Conservation (phyloP, 2,329 filamentous ascomycete species). For the Elsinoe perseae region DNA sequence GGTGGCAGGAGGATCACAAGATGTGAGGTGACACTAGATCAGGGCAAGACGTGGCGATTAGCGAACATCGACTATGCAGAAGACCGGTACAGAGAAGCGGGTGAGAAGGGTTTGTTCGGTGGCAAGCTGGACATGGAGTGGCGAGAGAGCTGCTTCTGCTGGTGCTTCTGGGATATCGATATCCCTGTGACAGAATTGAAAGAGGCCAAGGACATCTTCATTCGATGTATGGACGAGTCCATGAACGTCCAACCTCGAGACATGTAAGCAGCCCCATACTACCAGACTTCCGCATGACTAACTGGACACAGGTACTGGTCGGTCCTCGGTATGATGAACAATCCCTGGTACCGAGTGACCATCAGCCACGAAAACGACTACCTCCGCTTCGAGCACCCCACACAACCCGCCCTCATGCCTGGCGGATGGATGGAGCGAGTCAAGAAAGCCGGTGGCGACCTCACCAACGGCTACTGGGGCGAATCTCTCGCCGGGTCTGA, state of each 20-base stretch:
- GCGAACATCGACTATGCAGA: conserved; percentile 75
- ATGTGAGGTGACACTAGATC: conserved; percentile 75
- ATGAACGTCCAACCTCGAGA: conserved; percentile 82
- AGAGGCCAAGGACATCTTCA: conserved; percentile 62
- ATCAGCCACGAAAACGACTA: conserved; percentile 59
- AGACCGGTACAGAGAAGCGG: conserved; percentile 65
- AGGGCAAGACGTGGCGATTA: conserved; percentile 70
- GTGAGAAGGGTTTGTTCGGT: conserved; percentile 62
- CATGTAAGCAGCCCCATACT: conserved; percentile 43
- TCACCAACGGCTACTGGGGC: conserved; percentile 78
- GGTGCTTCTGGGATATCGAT: conserved; percentile 82
- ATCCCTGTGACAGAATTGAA: conserved; percentile 56
- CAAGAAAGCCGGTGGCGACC: conserved; percentile 72
- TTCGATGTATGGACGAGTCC: conserved; percentile 82
- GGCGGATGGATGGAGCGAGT: conserved; percentile 92
- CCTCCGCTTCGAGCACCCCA: conserved; percentile 80
- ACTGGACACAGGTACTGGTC: conserved; percentile 60
- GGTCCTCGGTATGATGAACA: conserved; percentile 96
- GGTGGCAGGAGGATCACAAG: conserved; percentile 77
- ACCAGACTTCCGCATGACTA: neutral
- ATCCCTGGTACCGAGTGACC: conserved; percentile 80
- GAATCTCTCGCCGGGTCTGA: conserved; percentile 55
- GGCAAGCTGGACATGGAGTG: conserved; percentile 72
- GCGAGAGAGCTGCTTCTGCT: conserved; percentile 77
- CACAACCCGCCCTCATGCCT: conserved; percentile 65